A percentile compares a stretch with the other conserved stretches of the same genome.
Evolutionary conservation across 169 alveolate genomes (phyloP).

Genomic region (Plasmodium gonderi): DNA sequence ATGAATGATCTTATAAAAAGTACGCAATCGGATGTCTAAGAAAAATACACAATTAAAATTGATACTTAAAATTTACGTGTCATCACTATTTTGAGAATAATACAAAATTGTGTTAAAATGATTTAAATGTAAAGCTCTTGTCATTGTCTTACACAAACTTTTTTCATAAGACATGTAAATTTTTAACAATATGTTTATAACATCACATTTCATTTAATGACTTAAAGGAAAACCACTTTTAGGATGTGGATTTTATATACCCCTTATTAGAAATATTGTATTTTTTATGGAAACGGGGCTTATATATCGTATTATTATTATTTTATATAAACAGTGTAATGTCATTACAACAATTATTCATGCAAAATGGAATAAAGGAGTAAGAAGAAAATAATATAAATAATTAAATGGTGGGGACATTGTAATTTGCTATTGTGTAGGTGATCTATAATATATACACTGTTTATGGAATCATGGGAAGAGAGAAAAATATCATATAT

Average conservation of each 20-base stretch:
- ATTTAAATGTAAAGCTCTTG: no score
- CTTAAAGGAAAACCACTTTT: no score
- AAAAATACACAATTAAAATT: no score
- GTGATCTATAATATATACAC: not conserved
- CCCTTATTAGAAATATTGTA: not conserved
- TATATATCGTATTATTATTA: not conserved
- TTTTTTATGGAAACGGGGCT: not conserved
- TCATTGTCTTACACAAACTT: no score
- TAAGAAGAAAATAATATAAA: not conserved
- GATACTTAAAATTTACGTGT: no score
- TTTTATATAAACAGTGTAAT: not conserved
- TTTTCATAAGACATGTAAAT: no score
- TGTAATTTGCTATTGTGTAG: not conserved
- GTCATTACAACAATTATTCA: not conserved
- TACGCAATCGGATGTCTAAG: no score
- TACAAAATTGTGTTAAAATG: no score
- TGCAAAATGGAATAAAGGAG: not conserved
- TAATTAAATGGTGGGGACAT: not conserved
- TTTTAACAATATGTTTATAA: no score
- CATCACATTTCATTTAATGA: no score
- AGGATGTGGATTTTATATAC: not conserved
- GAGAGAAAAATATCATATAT: not conserved
- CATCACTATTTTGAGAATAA: no score
- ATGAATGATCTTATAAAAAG: not conserved
- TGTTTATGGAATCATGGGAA: not conserved